These are phyloP conservation scores for Plasmopara halstedii DNA, from an alignment of 352 stramenopile species.

Conservation along the genomic window DNA sequence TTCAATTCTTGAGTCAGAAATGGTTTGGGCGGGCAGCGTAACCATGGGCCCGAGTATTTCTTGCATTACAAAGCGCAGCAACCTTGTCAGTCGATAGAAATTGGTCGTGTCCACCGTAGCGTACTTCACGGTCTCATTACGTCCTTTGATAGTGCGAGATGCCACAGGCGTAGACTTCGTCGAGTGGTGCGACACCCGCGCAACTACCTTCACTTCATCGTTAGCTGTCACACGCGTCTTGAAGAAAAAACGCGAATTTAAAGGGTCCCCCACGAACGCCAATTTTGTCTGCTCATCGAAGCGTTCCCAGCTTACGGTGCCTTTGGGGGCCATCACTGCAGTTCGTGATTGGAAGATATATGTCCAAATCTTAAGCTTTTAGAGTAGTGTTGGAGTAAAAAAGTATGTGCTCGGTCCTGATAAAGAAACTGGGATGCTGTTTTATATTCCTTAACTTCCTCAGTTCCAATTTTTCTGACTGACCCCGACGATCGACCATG, in stretches of 20 bases:
- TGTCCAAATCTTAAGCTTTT: too few relatives aligned
- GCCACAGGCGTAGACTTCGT: constrained; percentile 9
- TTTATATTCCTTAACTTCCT: too few relatives aligned
- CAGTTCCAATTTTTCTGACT: too few relatives aligned
- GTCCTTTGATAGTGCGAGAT: constrained; percentile 2
- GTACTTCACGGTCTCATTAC: constrained; percentile 23
- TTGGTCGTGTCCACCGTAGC: constrained; percentile 19
- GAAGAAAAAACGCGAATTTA: constrained; percentile 53
- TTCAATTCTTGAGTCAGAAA: neutral
- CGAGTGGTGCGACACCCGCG: constrained; percentile 35
- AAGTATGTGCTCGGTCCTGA: too few relatives aligned
- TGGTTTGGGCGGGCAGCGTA: constrained; percentile 4
- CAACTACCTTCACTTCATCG: constrained; percentile 30
- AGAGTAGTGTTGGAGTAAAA: too few relatives aligned
- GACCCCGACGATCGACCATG: too few relatives aligned
- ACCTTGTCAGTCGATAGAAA: constrained; percentile 34
- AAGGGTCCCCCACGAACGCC: constrained; percentile 42
- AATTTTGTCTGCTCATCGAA: constrained; percentile 70
- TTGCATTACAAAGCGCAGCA: constrained; percentile 66
- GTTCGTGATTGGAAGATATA: constrained; percentile 19
- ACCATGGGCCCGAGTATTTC: constrained; percentile 57
- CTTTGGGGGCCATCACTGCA: constrained; percentile 8
- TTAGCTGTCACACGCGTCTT: constrained; percentile 36
- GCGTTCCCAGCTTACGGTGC: constrained; percentile 43
- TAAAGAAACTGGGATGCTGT: too few relatives aligned